These are phyloP conservation scores for Penicillium sp. DNA, from an alignment of 2,329 filamentous ascomycete genomes.

Conservation along the genomic window DNA sequence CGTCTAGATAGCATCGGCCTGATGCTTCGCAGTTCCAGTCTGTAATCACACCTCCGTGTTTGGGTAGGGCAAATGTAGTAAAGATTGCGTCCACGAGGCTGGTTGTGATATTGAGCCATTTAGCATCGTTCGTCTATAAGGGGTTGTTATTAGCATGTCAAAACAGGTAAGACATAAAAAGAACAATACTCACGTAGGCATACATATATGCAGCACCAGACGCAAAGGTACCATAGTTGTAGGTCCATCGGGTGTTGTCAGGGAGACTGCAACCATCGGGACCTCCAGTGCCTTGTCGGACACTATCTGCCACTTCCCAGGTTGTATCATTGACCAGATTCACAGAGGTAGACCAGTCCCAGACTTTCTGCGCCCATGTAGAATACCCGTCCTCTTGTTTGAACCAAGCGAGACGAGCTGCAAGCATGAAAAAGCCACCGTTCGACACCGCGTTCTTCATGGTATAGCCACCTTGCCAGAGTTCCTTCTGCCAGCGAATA, in stretches of 20 bases:
- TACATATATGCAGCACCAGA: constrained; percentile 39
- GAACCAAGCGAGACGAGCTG: constrained; percentile 65
- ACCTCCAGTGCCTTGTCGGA: constrained; percentile 40
- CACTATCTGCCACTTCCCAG: constrained; percentile 64
- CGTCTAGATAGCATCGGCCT: constrained; percentile 65
- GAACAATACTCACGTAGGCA: neutral
- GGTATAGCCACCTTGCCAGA: constrained; percentile 60
- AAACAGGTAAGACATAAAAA: too few relatives aligned
- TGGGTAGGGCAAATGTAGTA: neutral
- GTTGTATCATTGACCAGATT: constrained; percentile 57
- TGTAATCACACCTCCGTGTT: constrained; percentile 1
- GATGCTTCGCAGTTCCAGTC: constrained; percentile 50
- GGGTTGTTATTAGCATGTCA: neutral
- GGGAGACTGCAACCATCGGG: constrained; percentile 58
- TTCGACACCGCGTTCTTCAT: constrained; percentile 83
- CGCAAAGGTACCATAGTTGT: constrained; percentile 60
- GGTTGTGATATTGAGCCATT: constrained; percentile 2
- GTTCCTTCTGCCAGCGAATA: constrained; percentile 2
- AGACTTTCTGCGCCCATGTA: constrained; percentile 59
- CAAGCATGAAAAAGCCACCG: constrained; percentile 75
- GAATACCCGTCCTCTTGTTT: constrained; percentile 65
- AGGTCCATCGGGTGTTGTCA: constrained; percentile 63
- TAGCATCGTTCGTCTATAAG: neutral
- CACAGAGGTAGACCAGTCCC: constrained; percentile 57
- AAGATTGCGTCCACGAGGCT: neutral